Evolutionary conservation across 805 yeast species (phyloP).

Genomic region (Yarrowia bubula): DNA sequence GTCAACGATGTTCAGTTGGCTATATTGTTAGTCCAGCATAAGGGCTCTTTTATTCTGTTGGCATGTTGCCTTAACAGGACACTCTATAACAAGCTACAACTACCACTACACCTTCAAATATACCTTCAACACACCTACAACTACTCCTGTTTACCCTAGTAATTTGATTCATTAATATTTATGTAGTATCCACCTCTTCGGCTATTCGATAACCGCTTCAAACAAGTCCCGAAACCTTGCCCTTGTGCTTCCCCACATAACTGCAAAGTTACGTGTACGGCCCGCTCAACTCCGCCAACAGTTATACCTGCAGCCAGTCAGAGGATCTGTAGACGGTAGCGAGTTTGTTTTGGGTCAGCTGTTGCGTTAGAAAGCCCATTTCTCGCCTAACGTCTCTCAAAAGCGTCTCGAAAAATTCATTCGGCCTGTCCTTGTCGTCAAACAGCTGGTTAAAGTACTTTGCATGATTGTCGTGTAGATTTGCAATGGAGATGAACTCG

Average conservation of each 20-base stretch:
- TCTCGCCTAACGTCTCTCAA: background rate
- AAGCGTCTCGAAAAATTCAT: background rate
- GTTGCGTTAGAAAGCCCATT: background rate
- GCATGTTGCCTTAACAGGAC: too few relatives aligned
- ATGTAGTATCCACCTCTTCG: too few relatives aligned
- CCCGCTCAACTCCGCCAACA: conserved; percentile 17
- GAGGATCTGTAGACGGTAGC: conserved; percentile 6
- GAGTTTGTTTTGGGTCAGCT: background rate
- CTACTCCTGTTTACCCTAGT: too few relatives aligned
- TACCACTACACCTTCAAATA: too few relatives aligned
- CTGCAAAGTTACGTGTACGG: too few relatives aligned
- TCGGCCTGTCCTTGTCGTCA: background rate
- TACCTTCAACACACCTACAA: too few relatives aligned
- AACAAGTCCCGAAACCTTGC: background rate
- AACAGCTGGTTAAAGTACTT: background rate
- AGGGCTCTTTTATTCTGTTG: too few relatives aligned
- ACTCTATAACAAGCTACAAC: too few relatives aligned
- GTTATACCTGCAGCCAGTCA: background rate
- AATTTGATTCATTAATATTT: too few relatives aligned
- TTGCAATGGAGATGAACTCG: background rate
- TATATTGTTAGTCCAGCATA: too few relatives aligned
- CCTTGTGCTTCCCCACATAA: background rate
- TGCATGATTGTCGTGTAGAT: background rate
- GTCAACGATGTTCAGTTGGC: too few relatives aligned
- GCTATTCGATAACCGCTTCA: background rate